A percentile compares a stretch with the other conserved stretches of the same genome.
These are phyloP conservation scores for Pyricularia grisea DNA, from an alignment of 2,329 filamentous ascomycete genomes.

Conservation along the genomic window DNA sequence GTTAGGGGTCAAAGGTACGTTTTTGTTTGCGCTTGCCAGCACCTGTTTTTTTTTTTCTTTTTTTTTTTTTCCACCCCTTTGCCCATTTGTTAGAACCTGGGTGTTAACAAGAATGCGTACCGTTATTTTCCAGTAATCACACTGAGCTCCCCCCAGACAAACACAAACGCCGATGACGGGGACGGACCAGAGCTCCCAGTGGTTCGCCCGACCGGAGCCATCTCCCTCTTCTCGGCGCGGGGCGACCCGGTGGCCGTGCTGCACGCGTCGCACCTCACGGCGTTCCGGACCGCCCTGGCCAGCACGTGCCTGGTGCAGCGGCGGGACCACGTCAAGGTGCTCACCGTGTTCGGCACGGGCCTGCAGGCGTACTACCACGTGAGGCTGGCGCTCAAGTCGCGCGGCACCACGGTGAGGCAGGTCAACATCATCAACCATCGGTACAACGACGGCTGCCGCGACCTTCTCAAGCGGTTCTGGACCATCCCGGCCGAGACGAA, in stretches of 20 bases:
- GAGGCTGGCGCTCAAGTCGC: slow-evolving; percentile 69
- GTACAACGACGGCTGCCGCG: slow-evolving; percentile 48
- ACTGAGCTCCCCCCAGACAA: slow-evolving; percentile 31
- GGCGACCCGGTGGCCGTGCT: slow-evolving; percentile 59
- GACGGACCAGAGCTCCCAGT: slow-evolving; percentile 10
- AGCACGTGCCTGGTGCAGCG: slow-evolving; percentile 56
- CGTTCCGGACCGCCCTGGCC: slow-evolving; percentile 69
- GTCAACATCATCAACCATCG: slow-evolving; percentile 76
- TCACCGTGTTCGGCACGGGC: slow-evolving; percentile 81
- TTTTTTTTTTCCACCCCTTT: background rate
- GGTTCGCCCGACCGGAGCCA: slow-evolving; percentile 50
- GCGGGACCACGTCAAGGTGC: slow-evolving; percentile 60
- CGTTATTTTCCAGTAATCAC: slow-evolving; percentile 47
- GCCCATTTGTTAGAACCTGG: background rate
- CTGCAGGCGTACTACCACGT: slow-evolving; percentile 94
- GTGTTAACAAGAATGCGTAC: background rate
- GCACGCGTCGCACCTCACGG: slow-evolving; percentile 66
- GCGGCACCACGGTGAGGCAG: slow-evolving; percentile 59
- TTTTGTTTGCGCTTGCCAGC: background rate
- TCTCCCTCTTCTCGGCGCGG: slow-evolving; percentile 57
- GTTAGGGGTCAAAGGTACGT: slow-evolving; percentile 57
- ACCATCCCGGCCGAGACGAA: slow-evolving; percentile 32
- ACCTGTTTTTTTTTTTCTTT: too few species aligned
- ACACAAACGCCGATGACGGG: slow-evolving; percentile 10
- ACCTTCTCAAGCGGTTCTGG: slow-evolving; percentile 39